These are phyloP conservation scores for Pythium periplocum DNA, from an alignment of 352 stramenopile species.

Conservation along the genomic window DNA sequence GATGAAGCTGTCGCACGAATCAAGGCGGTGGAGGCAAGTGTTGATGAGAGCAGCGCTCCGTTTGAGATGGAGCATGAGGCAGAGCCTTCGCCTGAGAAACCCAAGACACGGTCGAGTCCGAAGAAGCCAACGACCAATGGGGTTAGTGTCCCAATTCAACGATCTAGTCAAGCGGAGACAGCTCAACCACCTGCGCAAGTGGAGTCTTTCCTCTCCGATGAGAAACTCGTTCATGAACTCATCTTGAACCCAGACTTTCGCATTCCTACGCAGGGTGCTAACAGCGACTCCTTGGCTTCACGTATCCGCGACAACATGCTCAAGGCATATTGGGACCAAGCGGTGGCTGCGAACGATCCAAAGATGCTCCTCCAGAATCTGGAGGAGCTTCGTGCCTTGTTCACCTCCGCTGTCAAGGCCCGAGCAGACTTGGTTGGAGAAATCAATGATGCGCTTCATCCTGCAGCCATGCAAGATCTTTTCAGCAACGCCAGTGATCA, in stretches of 20 bases:
- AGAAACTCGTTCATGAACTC: constrained; percentile 62
- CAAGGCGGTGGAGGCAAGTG: constrained; percentile 2
- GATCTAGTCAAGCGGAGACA: neutral
- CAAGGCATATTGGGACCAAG: constrained; percentile 66
- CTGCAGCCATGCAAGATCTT: constrained; percentile 24
- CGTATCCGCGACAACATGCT: constrained; percentile 49
- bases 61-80: constrained; percentile 16
- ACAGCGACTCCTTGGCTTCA: constrained; percentile 23
- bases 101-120: neutral
- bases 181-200: constrained; percentile 23
- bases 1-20: constrained; percentile 32
- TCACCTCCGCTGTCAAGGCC: constrained; percentile 22
- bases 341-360: constrained; percentile 41
- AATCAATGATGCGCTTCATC: constrained; percentile 32
- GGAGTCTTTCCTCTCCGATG: constrained; percentile 43
- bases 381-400: constrained; percentile 43
- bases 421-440: constrained; percentile 26
- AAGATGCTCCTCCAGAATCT: constrained; percentile 36
- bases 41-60: constrained; percentile 1
- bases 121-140: neutral
- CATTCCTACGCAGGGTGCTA: constrained; percentile 15
- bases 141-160: neutral
- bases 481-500: constrained; percentile 29
- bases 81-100: constrained; percentile 13
- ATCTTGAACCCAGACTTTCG: constrained; percentile 68